Percentiles rank a stretch among this genome's conserved stretches.
Conservation (phyloP, 495 filamentous ascomycete species). For the Penicillium ucsense region DNA sequence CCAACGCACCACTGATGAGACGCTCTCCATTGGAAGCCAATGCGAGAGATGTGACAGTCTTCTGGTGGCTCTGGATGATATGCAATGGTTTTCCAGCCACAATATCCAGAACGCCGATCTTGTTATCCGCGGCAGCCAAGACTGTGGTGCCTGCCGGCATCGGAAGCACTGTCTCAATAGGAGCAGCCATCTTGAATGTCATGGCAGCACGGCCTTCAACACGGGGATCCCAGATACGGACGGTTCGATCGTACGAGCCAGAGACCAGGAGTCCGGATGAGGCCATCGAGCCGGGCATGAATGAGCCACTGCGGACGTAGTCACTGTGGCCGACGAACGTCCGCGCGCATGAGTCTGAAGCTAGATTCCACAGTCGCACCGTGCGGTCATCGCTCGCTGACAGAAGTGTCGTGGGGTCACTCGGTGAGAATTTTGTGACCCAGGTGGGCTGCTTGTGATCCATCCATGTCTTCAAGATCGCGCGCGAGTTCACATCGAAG, state of each 20-base stretch:
- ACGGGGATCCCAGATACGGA: slow-evolving; percentile 86
- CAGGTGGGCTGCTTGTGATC: slow-evolving; percentile 94
- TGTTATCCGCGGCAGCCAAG: slow-evolving; percentile 73
- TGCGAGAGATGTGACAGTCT: slow-evolving; percentile 81
- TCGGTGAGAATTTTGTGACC: slow-evolving; percentile 78
- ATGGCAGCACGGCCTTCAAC: slow-evolving; percentile 60
- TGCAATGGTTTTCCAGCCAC: slow-evolving; percentile 81
- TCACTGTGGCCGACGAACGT: slow-evolving; percentile 85
- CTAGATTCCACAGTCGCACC: slow-evolving; percentile 88
- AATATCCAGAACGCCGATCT: slow-evolving; percentile 89
- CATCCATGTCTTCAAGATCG: slow-evolving; percentile 92
- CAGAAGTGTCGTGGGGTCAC: slow-evolving; percentile 75
- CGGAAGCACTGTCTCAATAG: slow-evolving; percentile 78
- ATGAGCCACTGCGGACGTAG: slow-evolving; percentile 79
- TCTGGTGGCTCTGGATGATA: slow-evolving; percentile 88
- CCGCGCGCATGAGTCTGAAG: slow-evolving; percentile 60
- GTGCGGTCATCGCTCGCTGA: slow-evolving; percentile 83
- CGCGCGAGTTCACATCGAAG: slow-evolving; percentile 80
- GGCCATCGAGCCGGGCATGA: slow-evolving; percentile 68
- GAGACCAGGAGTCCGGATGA: slow-evolving; percentile 65
- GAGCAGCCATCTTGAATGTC: slow-evolving; percentile 84
- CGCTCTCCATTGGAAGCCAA: slow-evolving; percentile 69
- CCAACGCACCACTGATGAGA: slow-evolving; percentile 76
- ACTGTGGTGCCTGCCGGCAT: slow-evolving; percentile 79
- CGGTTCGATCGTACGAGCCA: slow-evolving; percentile 89